These are phyloP conservation scores for Colletotrichum musicola DNA, from an alignment of 2,329 filamentous ascomycete species.

Conservation along the genomic window DNA sequence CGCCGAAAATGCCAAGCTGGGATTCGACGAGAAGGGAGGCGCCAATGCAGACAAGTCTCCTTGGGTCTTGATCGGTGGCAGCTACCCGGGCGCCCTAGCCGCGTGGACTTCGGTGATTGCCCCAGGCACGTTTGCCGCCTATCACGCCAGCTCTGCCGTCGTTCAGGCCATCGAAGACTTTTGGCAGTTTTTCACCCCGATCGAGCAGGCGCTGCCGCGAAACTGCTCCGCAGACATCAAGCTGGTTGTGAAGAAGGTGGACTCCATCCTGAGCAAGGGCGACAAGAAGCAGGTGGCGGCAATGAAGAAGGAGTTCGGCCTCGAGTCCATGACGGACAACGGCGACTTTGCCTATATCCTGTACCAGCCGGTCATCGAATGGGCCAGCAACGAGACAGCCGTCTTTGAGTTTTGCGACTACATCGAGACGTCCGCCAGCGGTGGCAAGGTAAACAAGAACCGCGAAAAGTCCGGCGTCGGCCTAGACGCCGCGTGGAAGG, in stretches of 20 bases:
- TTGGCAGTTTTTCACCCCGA: conserved; percentile 62
- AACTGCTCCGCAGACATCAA: conserved; percentile 61
- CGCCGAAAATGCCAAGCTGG: conserved; percentile 49
- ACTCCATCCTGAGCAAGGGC: conserved; percentile 50
- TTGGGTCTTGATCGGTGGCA: conserved; percentile 65
- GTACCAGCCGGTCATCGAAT: conserved; percentile 21
- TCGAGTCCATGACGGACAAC: conserved; percentile 17
- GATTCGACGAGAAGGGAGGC: conserved; percentile 49
- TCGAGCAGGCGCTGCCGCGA: conserved; percentile 48
- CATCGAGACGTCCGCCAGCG: conserved; percentile 17
- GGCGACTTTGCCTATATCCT: conserved; percentile 25
- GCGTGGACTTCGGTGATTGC: conserved; percentile 60
- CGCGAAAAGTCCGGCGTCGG: conserved; percentile 3
- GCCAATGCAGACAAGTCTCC: conserved; percentile 57
- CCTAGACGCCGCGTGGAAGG: conserved; percentile 15
- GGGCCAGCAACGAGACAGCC: not conserved
- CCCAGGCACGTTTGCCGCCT: conserved; percentile 64
- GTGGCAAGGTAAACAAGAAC: conserved; percentile 1
- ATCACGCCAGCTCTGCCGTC: conserved; percentile 62
- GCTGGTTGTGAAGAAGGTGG: conserved; percentile 60
- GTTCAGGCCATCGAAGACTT: conserved; percentile 60
- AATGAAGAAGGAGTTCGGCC: conserved; percentile 33
- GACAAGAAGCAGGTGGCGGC: conserved; percentile 4
- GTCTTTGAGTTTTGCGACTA: conserved; percentile 26
- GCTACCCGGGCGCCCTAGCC: conserved; percentile 63